A percentile compares a stretch with the other conserved stretches of the same genome.
Conservation (phyloP, 75 land plant species). For the Picea sitchensis region DNA sequence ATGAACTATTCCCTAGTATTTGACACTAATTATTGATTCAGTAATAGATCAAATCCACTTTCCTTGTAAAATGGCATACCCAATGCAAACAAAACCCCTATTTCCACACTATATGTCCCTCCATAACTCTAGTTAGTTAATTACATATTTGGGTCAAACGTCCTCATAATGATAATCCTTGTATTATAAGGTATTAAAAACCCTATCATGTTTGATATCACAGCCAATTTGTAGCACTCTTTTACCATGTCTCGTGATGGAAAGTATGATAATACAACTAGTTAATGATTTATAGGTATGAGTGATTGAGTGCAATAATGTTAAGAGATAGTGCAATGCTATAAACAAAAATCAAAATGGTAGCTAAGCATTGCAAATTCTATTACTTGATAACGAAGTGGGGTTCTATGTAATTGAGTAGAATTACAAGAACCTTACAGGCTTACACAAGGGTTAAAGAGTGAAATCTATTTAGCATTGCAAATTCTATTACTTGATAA, state of each 20-base stretch:
- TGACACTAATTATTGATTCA: neutral
- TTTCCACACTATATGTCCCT: neutral
- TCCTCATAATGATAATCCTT: too few relatives aligned
- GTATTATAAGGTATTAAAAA: too few relatives aligned
- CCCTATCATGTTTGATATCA: too few relatives aligned
- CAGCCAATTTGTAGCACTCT: too few relatives aligned
- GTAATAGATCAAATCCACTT: neutral
- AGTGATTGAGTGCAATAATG: slow-evolving; percentile 89
- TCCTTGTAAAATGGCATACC: neutral
- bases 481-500: neutral
- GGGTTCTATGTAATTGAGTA: neutral
- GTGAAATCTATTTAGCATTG: neutral
- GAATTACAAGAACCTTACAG: neutral
- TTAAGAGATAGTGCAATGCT: slow-evolving; percentile 82
- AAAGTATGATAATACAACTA: too few relatives aligned
- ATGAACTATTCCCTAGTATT: neutral
- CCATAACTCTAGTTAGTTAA: neutral
- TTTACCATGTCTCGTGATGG: too few relatives aligned
- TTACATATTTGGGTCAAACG: too few relatives aligned
- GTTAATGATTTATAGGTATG: slow-evolving; percentile 45
- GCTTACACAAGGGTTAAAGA: too few relatives aligned
- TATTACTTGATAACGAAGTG: neutral
- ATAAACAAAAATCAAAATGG: slow-evolving; percentile 94
- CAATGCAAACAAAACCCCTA: neutral
- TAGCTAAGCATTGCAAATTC: slow-evolving; percentile 40